Percentiles rank a stretch among this genome's conserved stretches.
phyloP scores from a whole-genome alignment of 441 rosid species.

The Pelargonium fulgidum region DNA sequence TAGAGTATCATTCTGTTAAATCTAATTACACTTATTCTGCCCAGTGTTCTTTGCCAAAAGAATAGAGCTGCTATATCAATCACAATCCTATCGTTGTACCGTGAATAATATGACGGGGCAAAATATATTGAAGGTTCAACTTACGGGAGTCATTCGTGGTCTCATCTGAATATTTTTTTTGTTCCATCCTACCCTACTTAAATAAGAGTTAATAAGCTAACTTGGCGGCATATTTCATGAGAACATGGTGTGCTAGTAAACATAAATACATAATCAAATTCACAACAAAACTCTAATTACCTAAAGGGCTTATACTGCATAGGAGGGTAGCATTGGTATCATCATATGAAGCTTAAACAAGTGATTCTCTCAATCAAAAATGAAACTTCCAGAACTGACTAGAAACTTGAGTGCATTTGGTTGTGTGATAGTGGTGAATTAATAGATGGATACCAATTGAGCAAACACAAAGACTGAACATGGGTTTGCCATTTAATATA shows the following conservation, averaged over 20 bases:
- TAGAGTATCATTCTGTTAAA: no score
- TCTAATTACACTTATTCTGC: no score
- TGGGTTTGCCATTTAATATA: no score
- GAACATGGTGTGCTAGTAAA: constrained; percentile 1
- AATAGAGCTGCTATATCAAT: no score
- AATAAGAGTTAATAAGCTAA: not conserved
- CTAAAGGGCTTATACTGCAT: not conserved
- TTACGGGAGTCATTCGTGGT: not conserved
- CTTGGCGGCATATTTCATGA: not conserved
- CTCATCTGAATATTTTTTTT: not conserved
- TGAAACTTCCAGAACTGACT: not conserved
- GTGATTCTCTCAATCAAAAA: not conserved
- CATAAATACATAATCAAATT: not conserved
- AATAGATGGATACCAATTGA: no score
- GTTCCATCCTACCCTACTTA: not conserved
- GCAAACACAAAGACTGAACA: no score
- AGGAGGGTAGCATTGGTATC: not conserved
- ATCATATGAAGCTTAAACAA: not conserved
- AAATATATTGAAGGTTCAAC: not conserved
- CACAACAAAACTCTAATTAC: not conserved
- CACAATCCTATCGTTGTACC: no score
- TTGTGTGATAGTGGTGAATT: no score
- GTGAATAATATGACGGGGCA: no score
- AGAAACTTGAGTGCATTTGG: not conserved
- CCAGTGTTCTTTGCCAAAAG: no score